Conservation (phyloP, 73 alveolate genomes). For the Stentor coeruleus region DNA sequence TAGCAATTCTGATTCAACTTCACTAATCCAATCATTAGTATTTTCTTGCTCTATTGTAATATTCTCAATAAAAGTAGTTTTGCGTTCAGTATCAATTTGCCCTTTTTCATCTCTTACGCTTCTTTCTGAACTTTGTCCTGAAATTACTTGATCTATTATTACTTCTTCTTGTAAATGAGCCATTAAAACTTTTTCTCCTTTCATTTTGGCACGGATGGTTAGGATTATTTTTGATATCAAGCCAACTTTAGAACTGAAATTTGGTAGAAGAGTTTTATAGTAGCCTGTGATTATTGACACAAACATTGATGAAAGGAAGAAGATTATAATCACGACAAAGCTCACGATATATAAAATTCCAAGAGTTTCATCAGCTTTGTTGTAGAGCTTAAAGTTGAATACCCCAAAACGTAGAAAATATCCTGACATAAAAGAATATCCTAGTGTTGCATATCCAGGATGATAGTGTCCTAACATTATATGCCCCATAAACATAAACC, state of each 20-base stretch:
- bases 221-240: no score
- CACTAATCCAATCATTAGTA: no score
- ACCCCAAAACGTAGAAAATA: neutral
- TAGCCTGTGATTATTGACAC: neutral
- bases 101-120: neutral
- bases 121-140: neutral
- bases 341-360: neutral
- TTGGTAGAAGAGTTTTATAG: neutral
- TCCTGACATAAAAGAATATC: neutral
- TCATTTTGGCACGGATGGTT: neutral
- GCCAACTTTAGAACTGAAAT: neutral
- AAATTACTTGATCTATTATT: neutral
- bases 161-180: neutral
- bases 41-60: no score
- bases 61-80: no score
- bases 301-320: neutral
- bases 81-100: neutral
- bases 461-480: neutral
- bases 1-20: neutral
- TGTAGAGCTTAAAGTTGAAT: neutral
- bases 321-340: neutral
- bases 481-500: neutral
- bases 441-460: neutral
- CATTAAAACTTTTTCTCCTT: neutral
- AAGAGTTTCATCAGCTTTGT: neutral